phyloP scores from a whole-genome alignment of 306 rosid genomes.

The Acacia confusa region DNA sequence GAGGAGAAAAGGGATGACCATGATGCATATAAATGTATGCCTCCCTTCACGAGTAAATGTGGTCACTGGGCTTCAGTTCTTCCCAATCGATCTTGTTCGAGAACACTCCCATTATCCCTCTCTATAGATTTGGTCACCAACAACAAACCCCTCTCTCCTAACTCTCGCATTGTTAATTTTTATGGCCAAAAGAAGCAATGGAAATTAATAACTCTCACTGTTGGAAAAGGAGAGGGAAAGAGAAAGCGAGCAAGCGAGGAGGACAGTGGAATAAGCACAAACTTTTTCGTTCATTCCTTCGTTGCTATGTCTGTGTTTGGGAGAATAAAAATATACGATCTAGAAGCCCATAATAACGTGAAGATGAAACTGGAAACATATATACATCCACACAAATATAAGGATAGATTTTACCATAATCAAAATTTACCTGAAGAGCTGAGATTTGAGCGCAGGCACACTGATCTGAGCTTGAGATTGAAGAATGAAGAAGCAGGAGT shows the following conservation, averaged over 20 bases:
- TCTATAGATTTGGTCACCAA: background rate
- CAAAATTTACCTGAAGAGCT: too few species aligned
- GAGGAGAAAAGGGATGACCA: slow-evolving; percentile 40
- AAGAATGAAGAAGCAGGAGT: too few species aligned
- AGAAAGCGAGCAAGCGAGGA: background rate
- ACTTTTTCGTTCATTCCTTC: background rate
- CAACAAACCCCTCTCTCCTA: background rate
- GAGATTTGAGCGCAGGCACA: too few species aligned
- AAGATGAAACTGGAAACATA: too few species aligned
- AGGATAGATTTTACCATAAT: too few species aligned
- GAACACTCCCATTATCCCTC: slow-evolving; percentile 57
- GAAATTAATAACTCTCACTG: background rate
- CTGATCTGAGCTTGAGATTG: too few species aligned
- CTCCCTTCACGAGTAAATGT: slow-evolving; percentile 82
- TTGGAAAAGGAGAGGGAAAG: background rate
- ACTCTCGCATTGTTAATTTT: background rate
- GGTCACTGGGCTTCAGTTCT: slow-evolving; percentile 70
- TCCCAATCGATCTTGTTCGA: slow-evolving; percentile 69
- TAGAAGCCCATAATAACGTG: background rate
- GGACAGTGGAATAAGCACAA: background rate
- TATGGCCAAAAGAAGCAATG: background rate
- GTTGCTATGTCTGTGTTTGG: background rate
- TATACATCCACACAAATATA: too few species aligned
- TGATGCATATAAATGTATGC: slow-evolving; percentile 82
- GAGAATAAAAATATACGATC: background rate